Percentiles rank a stretch among this genome's conserved stretches.
Evolutionary conservation across 2,329 filamentous ascomycete genomes (phyloP).

Genomic region (Colletotrichum somersetense): DNA sequence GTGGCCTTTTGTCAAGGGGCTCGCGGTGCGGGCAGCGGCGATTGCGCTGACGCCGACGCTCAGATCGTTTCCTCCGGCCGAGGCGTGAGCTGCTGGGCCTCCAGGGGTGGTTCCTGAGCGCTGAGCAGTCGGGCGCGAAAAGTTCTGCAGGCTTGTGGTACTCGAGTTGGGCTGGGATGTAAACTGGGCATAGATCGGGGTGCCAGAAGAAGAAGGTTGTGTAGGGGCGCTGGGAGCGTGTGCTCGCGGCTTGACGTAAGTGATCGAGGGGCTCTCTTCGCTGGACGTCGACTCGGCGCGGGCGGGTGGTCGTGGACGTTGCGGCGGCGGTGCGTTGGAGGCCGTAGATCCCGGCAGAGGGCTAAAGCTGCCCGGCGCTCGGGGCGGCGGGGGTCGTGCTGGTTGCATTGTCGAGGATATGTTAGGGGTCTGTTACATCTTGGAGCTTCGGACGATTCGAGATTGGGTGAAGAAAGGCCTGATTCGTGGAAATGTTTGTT

Average conservation of each 20-base stretch:
- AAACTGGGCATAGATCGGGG: conserved; percentile 62
- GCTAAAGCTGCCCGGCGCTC: conserved; percentile 69
- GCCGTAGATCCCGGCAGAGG: conserved; percentile 57
- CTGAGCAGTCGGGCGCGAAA: conserved; percentile 65
- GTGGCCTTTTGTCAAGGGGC: conserved; percentile 58
- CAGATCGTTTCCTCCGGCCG: conserved; percentile 29
- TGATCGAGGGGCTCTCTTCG: conserved; percentile 59
- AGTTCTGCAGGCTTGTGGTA: conserved; percentile 66
- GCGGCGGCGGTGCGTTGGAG: conserved; percentile 48
- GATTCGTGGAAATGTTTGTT: conserved; percentile 20
- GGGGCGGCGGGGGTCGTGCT: conserved; percentile 59
- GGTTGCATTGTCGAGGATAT: conserved; percentile 60
- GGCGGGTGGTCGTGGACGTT: conserved; percentile 51
- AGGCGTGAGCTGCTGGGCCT: conserved; percentile 17
- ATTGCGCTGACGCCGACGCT: conserved; percentile 42
- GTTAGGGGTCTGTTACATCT: conserved; percentile 57
- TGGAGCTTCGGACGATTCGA: conserved; percentile 47
- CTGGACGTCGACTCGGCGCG: conserved; percentile 61
- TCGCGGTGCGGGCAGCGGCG: conserved; percentile 45
- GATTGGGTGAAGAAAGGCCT: conserved; percentile 27
- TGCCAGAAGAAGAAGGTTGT: conserved; percentile 23
- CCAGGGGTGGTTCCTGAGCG: conserved; percentile 42
- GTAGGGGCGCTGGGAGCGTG: conserved; percentile 42
- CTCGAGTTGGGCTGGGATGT: conserved; percentile 62
- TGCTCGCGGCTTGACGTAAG: conserved; percentile 60